phyloP scores from a whole-genome alignment of 2,329 filamentous ascomycete genomes.

The Ceratocystis lukuohia region DNA sequence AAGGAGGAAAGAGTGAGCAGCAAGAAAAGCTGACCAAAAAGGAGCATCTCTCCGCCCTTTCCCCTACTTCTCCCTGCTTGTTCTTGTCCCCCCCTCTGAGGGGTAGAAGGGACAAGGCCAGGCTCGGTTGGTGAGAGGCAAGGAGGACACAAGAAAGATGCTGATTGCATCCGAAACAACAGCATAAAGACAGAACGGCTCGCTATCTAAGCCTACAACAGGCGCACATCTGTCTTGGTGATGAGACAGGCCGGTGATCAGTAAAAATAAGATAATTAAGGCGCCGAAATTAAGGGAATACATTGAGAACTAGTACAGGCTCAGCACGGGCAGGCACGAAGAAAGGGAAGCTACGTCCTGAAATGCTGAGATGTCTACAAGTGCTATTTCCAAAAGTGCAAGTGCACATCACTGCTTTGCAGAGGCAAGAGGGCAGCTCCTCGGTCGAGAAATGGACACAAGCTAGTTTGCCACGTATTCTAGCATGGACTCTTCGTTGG shows the following conservation, averaged over 20 bases:
- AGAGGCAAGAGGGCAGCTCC: too few relatives aligned
- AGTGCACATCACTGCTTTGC: too few relatives aligned
- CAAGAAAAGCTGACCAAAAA: background rate
- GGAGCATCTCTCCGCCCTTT: background rate
- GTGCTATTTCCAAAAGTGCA: background rate
- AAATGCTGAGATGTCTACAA: background rate
- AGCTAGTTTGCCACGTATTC: background rate
- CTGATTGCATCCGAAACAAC: background rate
- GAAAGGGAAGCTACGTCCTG: background rate
- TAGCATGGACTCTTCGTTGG: conserved; percentile 1
- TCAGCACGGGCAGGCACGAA: background rate
- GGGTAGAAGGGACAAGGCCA: too few relatives aligned
- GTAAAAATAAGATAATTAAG: background rate
- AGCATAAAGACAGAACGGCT: background rate
- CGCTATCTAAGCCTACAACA: background rate
- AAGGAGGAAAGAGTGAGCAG: background rate
- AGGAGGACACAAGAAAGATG: background rate
- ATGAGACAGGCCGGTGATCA: background rate
- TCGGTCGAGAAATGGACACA: background rate
- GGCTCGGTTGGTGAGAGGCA: background rate
- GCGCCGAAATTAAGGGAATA: background rate
- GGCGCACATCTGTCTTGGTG: background rate
- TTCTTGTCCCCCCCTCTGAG: too few relatives aligned
- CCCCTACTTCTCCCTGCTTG: background rate
- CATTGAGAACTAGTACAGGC: background rate